phyloP scores from a whole-genome alignment of 2,329 filamentous ascomycete genomes.

The Talaromyces sp. region DNA sequence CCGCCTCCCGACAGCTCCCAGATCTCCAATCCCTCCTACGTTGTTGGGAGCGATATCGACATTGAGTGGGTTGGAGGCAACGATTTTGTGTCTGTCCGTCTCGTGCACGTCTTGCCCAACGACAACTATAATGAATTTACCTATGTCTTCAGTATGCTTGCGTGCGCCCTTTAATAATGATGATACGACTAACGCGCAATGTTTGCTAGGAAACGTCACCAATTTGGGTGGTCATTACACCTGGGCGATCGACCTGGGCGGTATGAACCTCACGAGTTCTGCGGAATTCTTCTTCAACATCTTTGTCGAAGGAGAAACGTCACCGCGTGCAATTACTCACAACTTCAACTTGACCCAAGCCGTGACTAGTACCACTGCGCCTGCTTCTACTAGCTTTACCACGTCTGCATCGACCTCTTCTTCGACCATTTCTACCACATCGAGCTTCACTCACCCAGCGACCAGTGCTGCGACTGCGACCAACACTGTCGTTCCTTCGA shows the following conservation, averaged over 20 bases:
- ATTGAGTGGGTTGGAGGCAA: constrained; percentile 15
- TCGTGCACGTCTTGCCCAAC: constrained; percentile 9
- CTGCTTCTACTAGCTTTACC: constrained; percentile 1
- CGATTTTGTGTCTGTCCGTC: constrained; percentile 7
- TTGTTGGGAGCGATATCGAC: constrained; percentile 8
- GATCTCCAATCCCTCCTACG: constrained; percentile 9
- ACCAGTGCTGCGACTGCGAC: background rate
- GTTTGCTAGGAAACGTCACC: constrained; percentile 13
- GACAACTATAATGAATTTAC: background rate
- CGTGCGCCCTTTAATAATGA: background rate
- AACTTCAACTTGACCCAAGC: constrained; percentile 9
- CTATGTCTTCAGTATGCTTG: constrained; percentile 13
- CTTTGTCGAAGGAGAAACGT: constrained; percentile 13
- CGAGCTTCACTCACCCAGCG: background rate
- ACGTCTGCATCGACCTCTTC: background rate
- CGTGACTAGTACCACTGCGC: constrained; percentile 7
- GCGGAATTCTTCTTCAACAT: constrained; percentile 14
- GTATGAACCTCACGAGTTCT: constrained; percentile 16
- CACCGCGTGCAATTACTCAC: constrained; percentile 10
- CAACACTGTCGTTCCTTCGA: constrained; percentile 3
- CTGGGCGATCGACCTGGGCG: constrained; percentile 10
- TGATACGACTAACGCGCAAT: background rate
- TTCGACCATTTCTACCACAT: background rate
- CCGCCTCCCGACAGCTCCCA: constrained; percentile 6
- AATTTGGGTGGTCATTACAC: constrained; percentile 15